These are phyloP conservation scores for Neospermospora avenae DNA, from an alignment of 2,329 filamentous ascomycete species.

Conservation along the genomic window DNA sequence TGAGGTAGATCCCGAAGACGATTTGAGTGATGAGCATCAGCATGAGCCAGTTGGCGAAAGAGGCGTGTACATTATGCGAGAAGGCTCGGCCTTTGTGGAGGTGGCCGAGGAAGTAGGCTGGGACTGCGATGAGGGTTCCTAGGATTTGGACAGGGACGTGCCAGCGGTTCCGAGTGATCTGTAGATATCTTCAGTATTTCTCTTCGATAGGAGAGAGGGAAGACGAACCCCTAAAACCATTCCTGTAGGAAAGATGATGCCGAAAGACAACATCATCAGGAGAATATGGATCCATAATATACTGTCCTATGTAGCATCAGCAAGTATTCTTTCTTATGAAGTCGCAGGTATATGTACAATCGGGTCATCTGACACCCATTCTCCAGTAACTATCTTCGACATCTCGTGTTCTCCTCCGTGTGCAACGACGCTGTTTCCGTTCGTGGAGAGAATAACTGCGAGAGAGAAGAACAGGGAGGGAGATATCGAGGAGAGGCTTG, in stretches of 20 bases:
- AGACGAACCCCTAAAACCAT: slow-evolving; percentile 86
- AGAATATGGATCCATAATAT: slow-evolving; percentile 94
- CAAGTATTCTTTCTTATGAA: neutral
- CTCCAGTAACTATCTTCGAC: slow-evolving; percentile 8
- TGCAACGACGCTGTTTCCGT: neutral
- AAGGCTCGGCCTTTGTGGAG: slow-evolving; percentile 88
- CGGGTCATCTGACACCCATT: slow-evolving; percentile 7
- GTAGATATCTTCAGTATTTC: slow-evolving; percentile 19
- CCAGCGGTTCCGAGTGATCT: slow-evolving; percentile 89
- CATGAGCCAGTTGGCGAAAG: slow-evolving; percentile 79
- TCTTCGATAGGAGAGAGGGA: neutral
- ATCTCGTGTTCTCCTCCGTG: slow-evolving; percentile 7
- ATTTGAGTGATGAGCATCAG: slow-evolving; percentile 75
- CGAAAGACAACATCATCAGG: slow-evolving; percentile 81
- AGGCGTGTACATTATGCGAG: slow-evolving; percentile 72
- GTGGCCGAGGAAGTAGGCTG: slow-evolving; percentile 91
- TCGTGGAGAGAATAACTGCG: neutral
- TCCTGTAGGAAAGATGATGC: slow-evolving; percentile 86
- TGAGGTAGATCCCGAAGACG: slow-evolving; percentile 79
- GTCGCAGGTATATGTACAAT: no score
- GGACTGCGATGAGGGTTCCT: slow-evolving; percentile 70
- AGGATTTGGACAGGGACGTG: slow-evolving; percentile 85
- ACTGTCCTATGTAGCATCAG: slow-evolving; percentile 55
- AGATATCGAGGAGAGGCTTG: neutral
- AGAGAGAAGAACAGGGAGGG: neutral